phyloP scores from a whole-genome alignment of 1,284 basidiomycete species.

The Heterobasidion irregulare region DNA sequence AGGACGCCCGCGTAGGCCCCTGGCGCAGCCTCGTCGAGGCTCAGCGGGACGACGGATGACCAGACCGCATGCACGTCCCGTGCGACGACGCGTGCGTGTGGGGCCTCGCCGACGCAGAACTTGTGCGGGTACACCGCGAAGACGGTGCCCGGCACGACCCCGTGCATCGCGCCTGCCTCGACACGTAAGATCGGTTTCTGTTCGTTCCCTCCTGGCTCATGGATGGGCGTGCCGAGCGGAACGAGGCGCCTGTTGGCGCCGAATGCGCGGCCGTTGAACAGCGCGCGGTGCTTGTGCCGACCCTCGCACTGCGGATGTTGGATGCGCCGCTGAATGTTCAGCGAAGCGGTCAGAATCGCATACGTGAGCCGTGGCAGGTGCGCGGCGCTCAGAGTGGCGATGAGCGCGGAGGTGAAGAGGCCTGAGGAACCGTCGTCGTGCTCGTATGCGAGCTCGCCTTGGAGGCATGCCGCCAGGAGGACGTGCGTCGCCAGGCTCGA shows the following conservation, averaged over 20 bases:
- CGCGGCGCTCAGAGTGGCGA: neutral
- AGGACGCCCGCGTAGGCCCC: neutral
- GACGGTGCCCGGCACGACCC: constrained; percentile 5
- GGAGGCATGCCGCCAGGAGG: constrained; percentile 9
- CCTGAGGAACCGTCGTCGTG: neutral
- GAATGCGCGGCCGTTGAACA: constrained; percentile 4
- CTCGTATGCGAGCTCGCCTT: constrained; percentile 6
- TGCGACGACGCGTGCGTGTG: neutral
- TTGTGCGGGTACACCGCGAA: constrained; percentile 2
- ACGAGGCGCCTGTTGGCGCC: neutral
- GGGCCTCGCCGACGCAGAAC: neutral
- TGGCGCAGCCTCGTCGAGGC: neutral
- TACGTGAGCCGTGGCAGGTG: neutral
- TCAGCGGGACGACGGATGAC: neutral
- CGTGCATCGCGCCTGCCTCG: constrained; percentile 8
- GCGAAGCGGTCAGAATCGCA: neutral
- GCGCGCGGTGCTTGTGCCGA: constrained; percentile 3
- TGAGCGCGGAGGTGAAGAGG: neutral
- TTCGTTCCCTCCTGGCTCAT: neutral
- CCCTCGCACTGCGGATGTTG: constrained; percentile 13
- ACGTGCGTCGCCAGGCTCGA: constrained; percentile 7
- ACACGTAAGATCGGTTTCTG: neutral
- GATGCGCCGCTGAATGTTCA: neutral
- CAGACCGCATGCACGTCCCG: neutral
- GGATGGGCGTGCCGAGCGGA: neutral